Evolutionary conservation across 768 basidiomycete genomes (phyloP).

Genomic region (Mycena rosella): DNA sequence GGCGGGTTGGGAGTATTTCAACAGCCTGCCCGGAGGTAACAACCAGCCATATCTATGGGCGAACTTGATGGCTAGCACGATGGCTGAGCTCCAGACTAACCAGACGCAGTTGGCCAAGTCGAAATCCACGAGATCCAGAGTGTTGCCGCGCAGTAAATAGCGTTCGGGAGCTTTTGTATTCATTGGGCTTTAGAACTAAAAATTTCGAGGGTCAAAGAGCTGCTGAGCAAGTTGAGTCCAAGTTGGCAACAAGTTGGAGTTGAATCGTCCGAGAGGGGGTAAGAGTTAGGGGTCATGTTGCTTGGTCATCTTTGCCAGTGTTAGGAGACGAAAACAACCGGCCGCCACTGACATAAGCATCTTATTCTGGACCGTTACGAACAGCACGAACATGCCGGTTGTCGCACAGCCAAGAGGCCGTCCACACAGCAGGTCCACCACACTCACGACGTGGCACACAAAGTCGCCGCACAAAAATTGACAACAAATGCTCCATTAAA

Average conservation of each 20-base stretch:
- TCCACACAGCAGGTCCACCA: no score
- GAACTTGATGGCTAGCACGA: slow-evolving; percentile 20
- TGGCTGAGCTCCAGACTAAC: slow-evolving; percentile 9
- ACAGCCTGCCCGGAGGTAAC: slow-evolving; percentile 21
- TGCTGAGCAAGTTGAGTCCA: no score
- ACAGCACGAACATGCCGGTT: slow-evolving; percentile 16
- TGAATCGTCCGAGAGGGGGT: no score
- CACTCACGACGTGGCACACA: slow-evolving; percentile 26
- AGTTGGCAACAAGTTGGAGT: no score
- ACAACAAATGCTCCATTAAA: neutral
- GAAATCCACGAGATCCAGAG: slow-evolving; percentile 14
- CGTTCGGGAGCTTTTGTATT: neutral
- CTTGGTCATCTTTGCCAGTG: no score
- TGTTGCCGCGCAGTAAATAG: slow-evolving; percentile 8
- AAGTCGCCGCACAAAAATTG: no score
- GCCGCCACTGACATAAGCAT: no score
- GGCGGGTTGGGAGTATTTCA: slow-evolving; percentile 34
- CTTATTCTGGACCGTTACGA: slow-evolving; percentile 10
- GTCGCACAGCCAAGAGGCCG: neutral
- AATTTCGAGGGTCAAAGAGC: no score
- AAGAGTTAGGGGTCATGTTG: no score
- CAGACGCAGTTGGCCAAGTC: slow-evolving; percentile 10
- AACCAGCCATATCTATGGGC: slow-evolving; percentile 32
- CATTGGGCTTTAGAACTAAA: no score
- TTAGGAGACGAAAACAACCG: no score